phyloP scores from a whole-genome alignment of 2,329 filamentous ascomycete genomes.

The Westerdykella ornata region DNA sequence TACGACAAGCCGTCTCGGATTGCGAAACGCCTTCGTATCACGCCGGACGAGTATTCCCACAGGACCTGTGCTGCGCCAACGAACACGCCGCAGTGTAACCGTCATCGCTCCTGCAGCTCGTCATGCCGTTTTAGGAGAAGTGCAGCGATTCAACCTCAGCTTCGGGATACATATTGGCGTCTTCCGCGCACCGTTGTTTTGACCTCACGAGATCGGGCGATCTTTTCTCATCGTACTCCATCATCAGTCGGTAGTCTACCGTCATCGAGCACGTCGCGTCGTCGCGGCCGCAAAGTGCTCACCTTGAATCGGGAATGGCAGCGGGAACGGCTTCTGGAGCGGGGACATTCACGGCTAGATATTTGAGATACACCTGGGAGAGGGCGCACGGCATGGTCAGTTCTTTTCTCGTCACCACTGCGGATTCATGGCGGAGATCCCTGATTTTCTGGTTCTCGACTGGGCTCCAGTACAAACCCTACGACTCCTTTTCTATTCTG shows the following conservation, averaged over 20 bases:
- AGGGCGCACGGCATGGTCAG: background rate
- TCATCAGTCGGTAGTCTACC: conserved; percentile 6
- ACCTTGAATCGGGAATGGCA: conserved; percentile 5
- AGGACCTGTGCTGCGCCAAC: conserved; percentile 14
- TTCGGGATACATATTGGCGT: conserved; percentile 4
- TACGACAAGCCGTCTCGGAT: conserved; percentile 12
- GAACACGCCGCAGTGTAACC: too few species aligned
- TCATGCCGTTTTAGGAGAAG: conserved; percentile 14
- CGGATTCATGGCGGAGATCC: too few species aligned
- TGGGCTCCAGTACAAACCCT: too few species aligned
- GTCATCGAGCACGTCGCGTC: conserved; percentile 4
- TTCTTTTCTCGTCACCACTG: too few species aligned
- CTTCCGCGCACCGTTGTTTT: conserved; percentile 6
- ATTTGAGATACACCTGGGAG: conserved; percentile 16
- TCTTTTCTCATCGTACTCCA: conserved; percentile 11
- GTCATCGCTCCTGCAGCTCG: conserved; percentile 11
- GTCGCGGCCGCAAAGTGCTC: conserved; percentile 14
- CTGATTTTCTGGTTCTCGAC: too few species aligned
- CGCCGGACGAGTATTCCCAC: conserved; percentile 17
- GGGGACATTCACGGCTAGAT: conserved; percentile 1
- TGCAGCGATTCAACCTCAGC: conserved; percentile 15
- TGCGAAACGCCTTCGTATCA: conserved; percentile 23
- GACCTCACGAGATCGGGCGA: conserved; percentile 1
- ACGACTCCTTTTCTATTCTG: too few species aligned
- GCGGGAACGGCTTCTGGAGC: background rate